Conservation (phyloP, 371 early-diverging fungal genomes). For the Mortierella sp. region DNA sequence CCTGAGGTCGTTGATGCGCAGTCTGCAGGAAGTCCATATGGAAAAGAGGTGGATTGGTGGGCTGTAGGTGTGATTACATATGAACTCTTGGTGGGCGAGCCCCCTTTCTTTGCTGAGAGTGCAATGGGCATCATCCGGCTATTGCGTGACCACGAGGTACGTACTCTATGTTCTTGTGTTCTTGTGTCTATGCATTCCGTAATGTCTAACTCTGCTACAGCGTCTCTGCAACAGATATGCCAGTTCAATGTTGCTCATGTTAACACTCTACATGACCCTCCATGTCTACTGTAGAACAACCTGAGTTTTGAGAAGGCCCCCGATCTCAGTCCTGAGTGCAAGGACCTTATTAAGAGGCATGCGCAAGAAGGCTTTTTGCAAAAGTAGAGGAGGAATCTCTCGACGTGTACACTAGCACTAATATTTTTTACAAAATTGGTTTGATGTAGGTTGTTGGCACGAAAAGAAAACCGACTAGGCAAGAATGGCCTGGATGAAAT, state of each 20-base stretch:
- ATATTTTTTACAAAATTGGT: no score
- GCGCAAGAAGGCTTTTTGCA: no score
- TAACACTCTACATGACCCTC: no score
- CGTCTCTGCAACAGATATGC: no score
- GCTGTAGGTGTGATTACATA: slow-evolving; percentile 98
- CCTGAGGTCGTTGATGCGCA: slow-evolving; percentile 88
- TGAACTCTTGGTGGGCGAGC: slow-evolving; percentile 96
- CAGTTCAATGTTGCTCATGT: no score
- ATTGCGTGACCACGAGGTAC: slow-evolving; percentile 77
- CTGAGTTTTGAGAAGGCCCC: slow-evolving; percentile 46
- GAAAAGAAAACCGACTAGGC: slow-evolving; percentile 80
- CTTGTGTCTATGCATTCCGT: slow-evolving; percentile 27
- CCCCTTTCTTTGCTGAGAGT: slow-evolving; percentile 89
- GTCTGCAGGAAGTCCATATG: slow-evolving; percentile 74
- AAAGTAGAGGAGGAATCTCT: no score
- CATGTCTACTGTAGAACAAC: slow-evolving; percentile 52
- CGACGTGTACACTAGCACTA: no score
- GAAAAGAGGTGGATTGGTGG: slow-evolving; percentile 99
- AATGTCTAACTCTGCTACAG: no score
- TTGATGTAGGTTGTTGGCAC: slow-evolving; percentile 79
- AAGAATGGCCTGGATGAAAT: slow-evolving; percentile 76
- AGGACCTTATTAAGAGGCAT: slow-evolving; percentile 43
- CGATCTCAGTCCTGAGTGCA: slow-evolving; percentile 30
- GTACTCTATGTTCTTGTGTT: slow-evolving; percentile 48
- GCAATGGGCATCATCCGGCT: slow-evolving; percentile 88